Base-by-base conservation (phyloP, 1,139 yeast genomes). In the Geotrichum candidum region DNA sequence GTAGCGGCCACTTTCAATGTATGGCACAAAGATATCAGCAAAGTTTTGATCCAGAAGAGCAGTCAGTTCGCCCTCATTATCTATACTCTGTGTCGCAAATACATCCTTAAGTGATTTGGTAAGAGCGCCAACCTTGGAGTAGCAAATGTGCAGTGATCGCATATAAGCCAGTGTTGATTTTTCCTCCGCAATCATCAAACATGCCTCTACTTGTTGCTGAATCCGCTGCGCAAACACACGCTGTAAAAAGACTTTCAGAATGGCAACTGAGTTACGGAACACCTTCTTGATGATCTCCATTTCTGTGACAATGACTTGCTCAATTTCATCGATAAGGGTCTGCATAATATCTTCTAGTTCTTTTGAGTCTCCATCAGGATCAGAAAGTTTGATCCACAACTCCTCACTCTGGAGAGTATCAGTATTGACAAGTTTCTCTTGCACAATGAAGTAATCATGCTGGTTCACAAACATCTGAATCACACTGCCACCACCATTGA, bases 401-500 rank as follows among this genome's bases (percentile, higher is more conserved):
- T 72, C 71, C 38, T 75, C 75, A 33, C 75, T 72, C 22, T 74
- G 72, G 41, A 73, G 74, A 38, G 74, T 69, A 10, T 76, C 71
- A 4, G 70, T 71, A 55, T 69, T 78, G 57, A 70, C 72, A 51
- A 78, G 70, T 54, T 78, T 78, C 51, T 82, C 82, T 59, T 80
- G 80, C 61, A 83, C 82, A 60, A 82, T 76, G 71, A 89, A 86
- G 64, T 88, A 83, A 63, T 86, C 89, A 72, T 88, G 91, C 70
- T 88, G 91, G 70, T 85, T 86, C 53, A 91, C 90, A 75, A 90
- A 92, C 59, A 88, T 84, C 71, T 87, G 91, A 15, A 90, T 87
- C 13, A 91, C 95, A 64, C 87, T 86, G 3, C 84, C 80, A 10
- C 97, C 97, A 15, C 92, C 95, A 70, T 94, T 92, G 75, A 86